Evolutionary conservation across 1,284 basidiomycete genomes (phyloP), one percentile per base, ranked within the genome.

Genomic region (Porogramme epimiltina): DNA sequence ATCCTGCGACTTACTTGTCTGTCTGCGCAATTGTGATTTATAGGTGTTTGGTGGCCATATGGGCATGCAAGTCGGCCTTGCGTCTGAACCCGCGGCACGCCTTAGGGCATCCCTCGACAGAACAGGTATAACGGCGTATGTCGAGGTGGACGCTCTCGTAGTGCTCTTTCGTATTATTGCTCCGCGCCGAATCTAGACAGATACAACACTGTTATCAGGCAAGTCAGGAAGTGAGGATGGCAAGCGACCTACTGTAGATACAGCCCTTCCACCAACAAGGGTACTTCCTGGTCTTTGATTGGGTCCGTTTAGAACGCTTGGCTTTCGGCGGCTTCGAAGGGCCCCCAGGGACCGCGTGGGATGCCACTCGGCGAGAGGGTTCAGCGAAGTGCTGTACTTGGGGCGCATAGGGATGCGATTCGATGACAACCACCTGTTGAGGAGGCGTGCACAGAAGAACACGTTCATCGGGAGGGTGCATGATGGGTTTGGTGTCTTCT

Each of bases 131-230:
- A 0, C 33, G 39, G 2, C 54, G 49, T n/a, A 33, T 3, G 16
- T 33, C 11, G 15, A 19, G n/a, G 20, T 55, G 54, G 11, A 40
- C 37, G 24, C 33, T 31, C 0, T 20, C 16, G 3, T 28, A 13
- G 13, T 55, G 54, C 5, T 42, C 42, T 11, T 23, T 41, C 18
- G 48, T 11, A 28, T 58, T 58, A 26, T 37, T 42, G 1, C 23
- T 28, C 1, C 51, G 51, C 2, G 39, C 40, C 8, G 47, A 47
- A 4, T 5, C 53, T 55, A 26, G 15, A 33, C 19, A 9, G 6
- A 11, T 23, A 4, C n/a, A n/a, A n/a, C n/a, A n/a, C n/a, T n/a
- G n/a, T n/a, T n/a, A n/a, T n/a, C n/a, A n/a, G n/a, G n/a, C n/a
- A n/a, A n/a, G 19, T 48, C 46, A 23, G 25, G 4, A 41, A 40